phyloP scores from a whole-genome alignment of 345 rosid species.

The Rhodamnia rubescens region DNA sequence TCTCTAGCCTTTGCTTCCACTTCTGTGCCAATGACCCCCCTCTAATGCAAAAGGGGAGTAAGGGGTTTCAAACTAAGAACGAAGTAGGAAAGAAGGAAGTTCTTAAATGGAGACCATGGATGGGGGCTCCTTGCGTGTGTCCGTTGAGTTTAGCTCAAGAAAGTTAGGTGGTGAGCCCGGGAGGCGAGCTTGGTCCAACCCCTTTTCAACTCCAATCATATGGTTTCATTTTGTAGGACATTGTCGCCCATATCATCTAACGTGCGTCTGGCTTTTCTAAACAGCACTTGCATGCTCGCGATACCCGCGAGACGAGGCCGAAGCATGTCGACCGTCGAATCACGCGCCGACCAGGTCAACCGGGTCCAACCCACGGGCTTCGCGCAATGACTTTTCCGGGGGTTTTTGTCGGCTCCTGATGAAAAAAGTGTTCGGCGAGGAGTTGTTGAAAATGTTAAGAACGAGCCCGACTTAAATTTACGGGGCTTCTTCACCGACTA shows the following conservation, averaged over 20 bases:
- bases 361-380: not conserved
- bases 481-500: not conserved
- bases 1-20: no score
- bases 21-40: not conserved
- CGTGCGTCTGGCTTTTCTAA: not conserved
- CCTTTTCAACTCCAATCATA: not conserved
- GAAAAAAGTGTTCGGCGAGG: no score
- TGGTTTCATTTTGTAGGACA: not conserved
- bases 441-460: not conserved
- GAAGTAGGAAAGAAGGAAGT: not conserved
- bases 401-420: not conserved
- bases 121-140: not conserved
- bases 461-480: accelerated
- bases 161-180: not conserved
- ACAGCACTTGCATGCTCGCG: not conserved
- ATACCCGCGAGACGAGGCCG: not conserved
- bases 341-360: not conserved
- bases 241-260: not conserved
- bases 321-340: not conserved
- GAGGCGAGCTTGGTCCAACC: not conserved
- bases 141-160: not conserved
- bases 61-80: not conserved
- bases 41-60: not conserved
- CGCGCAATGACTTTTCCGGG: not conserved
- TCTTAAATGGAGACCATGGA: not conserved